These are phyloP conservation scores for Aspergillus sp. DNA, from an alignment of 2,329 filamentous ascomycete genomes.

Conservation along the genomic window DNA sequence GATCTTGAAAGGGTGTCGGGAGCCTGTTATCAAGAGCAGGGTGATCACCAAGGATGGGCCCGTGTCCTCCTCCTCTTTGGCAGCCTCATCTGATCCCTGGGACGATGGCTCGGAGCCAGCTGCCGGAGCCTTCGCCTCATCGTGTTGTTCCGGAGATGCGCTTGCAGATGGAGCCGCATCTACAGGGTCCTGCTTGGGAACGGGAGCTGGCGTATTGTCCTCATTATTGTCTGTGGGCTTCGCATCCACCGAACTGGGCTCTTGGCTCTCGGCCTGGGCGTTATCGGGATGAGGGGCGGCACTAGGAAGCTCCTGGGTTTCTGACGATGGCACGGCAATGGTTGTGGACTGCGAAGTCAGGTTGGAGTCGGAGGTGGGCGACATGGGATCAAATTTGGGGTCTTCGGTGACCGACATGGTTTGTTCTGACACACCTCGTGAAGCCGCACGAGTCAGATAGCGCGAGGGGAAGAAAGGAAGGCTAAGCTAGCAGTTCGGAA, in stretches of 20 bases:
- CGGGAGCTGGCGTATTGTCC: conserved; percentile 19
- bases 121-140: conserved; percentile 26
- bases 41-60: conserved; percentile 62
- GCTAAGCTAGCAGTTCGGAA: no score
- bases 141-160: conserved; percentile 22
- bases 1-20: conserved; percentile 85
- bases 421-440: neutral
- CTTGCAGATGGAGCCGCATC: conserved; percentile 15
- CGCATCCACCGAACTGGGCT: conserved; percentile 16
- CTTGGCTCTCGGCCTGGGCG: conserved; percentile 12
- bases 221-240: conserved; percentile 28
- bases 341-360: conserved; percentile 18
- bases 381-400: conserved; percentile 21
- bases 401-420: conserved; percentile 12
- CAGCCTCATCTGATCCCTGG: conserved; percentile 30
- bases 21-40: conserved; percentile 77
- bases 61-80: conserved; percentile 41
- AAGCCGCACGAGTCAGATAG: neutral
- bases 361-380: conserved; percentile 22
- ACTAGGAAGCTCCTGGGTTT: conserved; percentile 13
- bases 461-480: neutral
- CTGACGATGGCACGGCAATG: conserved; percentile 15
- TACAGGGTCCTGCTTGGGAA: conserved; percentile 17
- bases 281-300: conserved; percentile 17
- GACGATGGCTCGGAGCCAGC: conserved; percentile 23